A percentile compares a stretch with the other conserved stretches of the same genome.
These are phyloP conservation scores for Aspergillus neoniger DNA, from an alignment of 2,329 filamentous ascomycete species.

Conservation along the genomic window DNA sequence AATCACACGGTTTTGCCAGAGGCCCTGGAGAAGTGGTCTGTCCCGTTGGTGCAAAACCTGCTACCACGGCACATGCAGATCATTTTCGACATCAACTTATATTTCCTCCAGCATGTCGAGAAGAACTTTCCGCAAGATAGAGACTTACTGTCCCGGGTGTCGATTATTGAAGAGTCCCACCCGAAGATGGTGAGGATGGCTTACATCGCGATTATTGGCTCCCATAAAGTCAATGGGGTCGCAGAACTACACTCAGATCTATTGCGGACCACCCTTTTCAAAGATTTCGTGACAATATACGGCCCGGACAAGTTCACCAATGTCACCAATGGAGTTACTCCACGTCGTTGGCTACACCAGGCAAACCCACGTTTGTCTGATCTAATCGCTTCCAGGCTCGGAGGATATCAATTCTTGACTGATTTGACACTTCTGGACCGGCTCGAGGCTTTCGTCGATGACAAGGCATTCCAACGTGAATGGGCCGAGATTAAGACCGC, in stretches of 20 bases:
- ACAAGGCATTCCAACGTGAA: constrained; percentile 87
- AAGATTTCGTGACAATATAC: constrained; percentile 94
- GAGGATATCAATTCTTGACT: constrained; percentile 80
- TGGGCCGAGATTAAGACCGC: constrained; percentile 96
- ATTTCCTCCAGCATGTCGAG: constrained; percentile 89
- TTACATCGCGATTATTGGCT: constrained; percentile 89
- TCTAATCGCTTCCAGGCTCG: constrained; percentile 86
- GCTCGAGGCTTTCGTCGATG: constrained; percentile 79
- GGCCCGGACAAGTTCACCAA: constrained; percentile 98
- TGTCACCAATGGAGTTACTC: constrained; percentile 97
- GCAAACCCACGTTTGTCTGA: constrained; percentile 91
- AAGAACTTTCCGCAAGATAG: constrained; percentile 85
- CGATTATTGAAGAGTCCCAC: constrained; percentile 94
- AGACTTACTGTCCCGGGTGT: constrained; percentile 82
- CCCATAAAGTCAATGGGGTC: constrained; percentile 98
- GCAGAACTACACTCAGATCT: constrained; percentile 96
- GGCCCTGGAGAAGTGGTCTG: constrained; percentile 97
- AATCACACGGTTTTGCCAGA: constrained; percentile 98
- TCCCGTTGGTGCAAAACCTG: constrained; percentile 86
- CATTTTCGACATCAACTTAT: constrained; percentile 96
- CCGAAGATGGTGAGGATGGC: constrained; percentile 99
- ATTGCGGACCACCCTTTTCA: constrained; percentile 99
- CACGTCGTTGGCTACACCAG: constrained; percentile 93
- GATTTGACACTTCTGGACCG: constrained; percentile 85
- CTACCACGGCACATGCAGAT: constrained; percentile 93